Conservation (phyloP, 2,329 filamentous ascomycete species). For the Neurospora crassa region DNA sequence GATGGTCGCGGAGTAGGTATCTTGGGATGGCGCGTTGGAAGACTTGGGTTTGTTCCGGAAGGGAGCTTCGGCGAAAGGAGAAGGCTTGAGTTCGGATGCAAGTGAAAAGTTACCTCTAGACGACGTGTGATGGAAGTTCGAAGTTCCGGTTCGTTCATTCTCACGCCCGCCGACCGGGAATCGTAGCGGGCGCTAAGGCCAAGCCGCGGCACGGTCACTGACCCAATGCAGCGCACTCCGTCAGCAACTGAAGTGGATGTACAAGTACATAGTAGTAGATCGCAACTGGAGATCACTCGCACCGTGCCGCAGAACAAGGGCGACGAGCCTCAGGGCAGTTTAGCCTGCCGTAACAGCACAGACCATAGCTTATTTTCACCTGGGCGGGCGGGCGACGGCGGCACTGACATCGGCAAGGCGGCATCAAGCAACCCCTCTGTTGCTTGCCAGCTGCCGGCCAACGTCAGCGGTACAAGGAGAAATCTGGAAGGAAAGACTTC, state of each 20-base stretch:
- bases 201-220: background rate
- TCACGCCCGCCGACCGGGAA: background rate
- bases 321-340: background rate
- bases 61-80: background rate
- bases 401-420: background rate
- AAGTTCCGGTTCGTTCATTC: background rate
- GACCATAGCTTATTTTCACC: conserved; percentile 16
- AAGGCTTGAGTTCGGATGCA: background rate
- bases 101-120: background rate
- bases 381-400: background rate
- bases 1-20: background rate
- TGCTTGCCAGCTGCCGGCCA: background rate
- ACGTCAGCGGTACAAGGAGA: background rate
- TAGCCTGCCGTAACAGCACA: conserved; percentile 6
- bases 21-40: background rate
- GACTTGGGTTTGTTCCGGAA: background rate
- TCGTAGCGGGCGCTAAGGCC: background rate
- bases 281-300: background rate
- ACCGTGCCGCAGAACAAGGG: background rate
- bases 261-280: background rate
- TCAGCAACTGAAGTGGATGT: background rate
- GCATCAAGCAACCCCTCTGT: background rate
- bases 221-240: background rate
- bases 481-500: background rate
- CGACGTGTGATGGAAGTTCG: background rate